phyloP scores from a whole-genome alignment of 139 green algal genomes.

The Volvox africanus region DNA sequence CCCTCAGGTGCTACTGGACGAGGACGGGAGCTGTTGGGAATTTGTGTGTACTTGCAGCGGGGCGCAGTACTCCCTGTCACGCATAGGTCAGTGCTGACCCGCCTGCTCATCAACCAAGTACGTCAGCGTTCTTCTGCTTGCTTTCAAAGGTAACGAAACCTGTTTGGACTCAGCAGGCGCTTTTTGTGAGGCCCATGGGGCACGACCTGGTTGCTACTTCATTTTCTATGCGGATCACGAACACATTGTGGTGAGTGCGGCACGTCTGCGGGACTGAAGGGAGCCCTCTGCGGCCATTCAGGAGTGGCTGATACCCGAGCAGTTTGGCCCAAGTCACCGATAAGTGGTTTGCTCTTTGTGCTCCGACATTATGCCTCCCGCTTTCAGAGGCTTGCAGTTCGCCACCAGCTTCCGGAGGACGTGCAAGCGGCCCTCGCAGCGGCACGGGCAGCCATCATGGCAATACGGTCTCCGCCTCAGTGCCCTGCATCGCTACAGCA shows the following conservation, averaged over 20 bases:
- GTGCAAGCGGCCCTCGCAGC: constrained; percentile 26
- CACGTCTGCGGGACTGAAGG: too few relatives aligned
- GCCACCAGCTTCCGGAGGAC: constrained; percentile 33
- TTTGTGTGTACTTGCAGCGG: constrained; percentile 50
- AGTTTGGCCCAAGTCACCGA: too few relatives aligned
- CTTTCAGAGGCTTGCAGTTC: constrained; percentile 19
- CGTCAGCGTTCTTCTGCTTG: too few relatives aligned
- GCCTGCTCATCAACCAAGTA: too few relatives aligned
- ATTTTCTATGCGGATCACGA: constrained; percentile 42
- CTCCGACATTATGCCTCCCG: background rate
- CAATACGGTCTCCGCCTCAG: background rate
- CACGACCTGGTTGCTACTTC: constrained; percentile 15
- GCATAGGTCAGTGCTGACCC: constrained; percentile 20
- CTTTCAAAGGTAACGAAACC: background rate
- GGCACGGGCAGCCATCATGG: background rate
- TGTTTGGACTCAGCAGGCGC: constrained; percentile 7
- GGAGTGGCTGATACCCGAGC: too few relatives aligned
- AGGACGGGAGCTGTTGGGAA: constrained; percentile 37
- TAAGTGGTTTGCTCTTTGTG: too few relatives aligned
- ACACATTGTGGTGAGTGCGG: constrained; percentile 23
- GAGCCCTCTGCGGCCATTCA: too few relatives aligned
- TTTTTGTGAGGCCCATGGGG: constrained; percentile 38
- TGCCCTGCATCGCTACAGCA: background rate
- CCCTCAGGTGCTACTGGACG: constrained; percentile 44
- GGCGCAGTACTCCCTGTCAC: constrained; percentile 51